Percentiles rank a stretch among this genome's conserved stretches.
phyloP scores from a whole-genome alignment of 1,139 yeast genomes.

The Saccharomyces pastorianus region DNA sequence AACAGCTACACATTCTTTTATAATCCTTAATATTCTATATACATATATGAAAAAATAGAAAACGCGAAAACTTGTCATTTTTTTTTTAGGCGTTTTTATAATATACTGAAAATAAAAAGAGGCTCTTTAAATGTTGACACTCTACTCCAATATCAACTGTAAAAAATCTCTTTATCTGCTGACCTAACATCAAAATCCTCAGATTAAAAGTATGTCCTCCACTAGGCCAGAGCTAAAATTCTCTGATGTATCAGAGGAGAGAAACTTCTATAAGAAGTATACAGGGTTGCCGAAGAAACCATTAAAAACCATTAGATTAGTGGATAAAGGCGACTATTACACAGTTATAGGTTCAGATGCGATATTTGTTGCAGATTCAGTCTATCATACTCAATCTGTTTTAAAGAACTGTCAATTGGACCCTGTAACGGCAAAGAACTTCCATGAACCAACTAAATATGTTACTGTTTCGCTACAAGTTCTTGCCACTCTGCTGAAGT shows the following conservation, averaged over 20 bases:
- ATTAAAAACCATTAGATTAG: conserved; percentile 49
- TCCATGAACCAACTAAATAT: conserved; percentile 45
- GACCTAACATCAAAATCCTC: background rate
- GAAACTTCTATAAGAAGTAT: conserved; percentile 54
- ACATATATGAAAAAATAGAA: background rate
- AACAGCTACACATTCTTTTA: background rate
- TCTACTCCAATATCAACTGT: background rate
- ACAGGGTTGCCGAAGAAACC: conserved; percentile 45
- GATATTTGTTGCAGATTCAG: conserved; percentile 65
- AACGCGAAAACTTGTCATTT: background rate
- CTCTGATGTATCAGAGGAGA: conserved; percentile 41
- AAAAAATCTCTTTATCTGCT: background rate
- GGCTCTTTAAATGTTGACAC: background rate
- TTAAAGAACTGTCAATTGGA: conserved; percentile 44
- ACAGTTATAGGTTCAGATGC: conserved; percentile 74
- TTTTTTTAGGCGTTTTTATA: background rate
- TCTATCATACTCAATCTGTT: conserved; percentile 77
- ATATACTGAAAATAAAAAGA: background rate
- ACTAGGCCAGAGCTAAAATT: conserved; percentile 69
- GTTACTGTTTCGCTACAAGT: conserved; percentile 75
- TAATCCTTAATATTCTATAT: background rate
- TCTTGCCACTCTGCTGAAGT: conserved; percentile 54
- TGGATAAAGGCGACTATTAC: conserved; percentile 73
- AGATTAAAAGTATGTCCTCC: conserved; percentile 40
- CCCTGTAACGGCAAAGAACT: conserved; percentile 30